phyloP scores from a whole-genome alignment of 768 basidiomycete species.

The Astraeus odoratus region DNA sequence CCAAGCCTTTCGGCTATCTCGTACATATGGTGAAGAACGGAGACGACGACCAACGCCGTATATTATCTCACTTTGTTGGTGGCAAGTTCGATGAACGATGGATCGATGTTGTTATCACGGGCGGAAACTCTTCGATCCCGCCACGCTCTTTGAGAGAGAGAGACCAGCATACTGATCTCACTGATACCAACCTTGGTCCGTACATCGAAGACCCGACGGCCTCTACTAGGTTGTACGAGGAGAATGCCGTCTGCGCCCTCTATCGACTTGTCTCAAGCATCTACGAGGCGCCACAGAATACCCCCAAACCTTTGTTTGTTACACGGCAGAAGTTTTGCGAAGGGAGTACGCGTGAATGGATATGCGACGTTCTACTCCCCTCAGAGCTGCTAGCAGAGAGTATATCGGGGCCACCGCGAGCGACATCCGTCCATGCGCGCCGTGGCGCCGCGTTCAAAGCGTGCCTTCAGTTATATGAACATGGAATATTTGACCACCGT shows the following conservation, averaged over 20 bases:
- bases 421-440: constrained; percentile 46
- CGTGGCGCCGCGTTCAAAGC: constrained; percentile 52
- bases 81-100: constrained; percentile 40
- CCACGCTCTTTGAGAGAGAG: constrained; percentile 36
- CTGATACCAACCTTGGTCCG: constrained; percentile 18
- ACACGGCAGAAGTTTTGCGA: constrained; percentile 18
- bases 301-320: constrained; percentile 14
- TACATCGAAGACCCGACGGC: constrained; percentile 59
- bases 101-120: constrained; percentile 38
- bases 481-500: constrained; percentile 45
- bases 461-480: constrained; percentile 43
- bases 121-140: constrained; percentile 33
- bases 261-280: constrained; percentile 39
- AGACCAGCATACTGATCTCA: constrained; percentile 38
- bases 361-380: constrained; percentile 46
- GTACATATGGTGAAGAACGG: constrained; percentile 59
- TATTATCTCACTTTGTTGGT: constrained; percentile 38
- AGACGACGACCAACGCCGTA: constrained; percentile 48
- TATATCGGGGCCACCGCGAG: constrained; percentile 39
- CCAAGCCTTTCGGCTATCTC: constrained; percentile 43
- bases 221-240: constrained; percentile 49
- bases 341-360: constrained; percentile 20
- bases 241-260: constrained; percentile 51
- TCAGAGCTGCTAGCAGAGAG: constrained; percentile 34
- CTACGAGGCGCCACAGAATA: constrained; percentile 5